Conservation (phyloP, 2,329 filamentous ascomycete species). For the Cucurbitaria berberidis region DNA sequence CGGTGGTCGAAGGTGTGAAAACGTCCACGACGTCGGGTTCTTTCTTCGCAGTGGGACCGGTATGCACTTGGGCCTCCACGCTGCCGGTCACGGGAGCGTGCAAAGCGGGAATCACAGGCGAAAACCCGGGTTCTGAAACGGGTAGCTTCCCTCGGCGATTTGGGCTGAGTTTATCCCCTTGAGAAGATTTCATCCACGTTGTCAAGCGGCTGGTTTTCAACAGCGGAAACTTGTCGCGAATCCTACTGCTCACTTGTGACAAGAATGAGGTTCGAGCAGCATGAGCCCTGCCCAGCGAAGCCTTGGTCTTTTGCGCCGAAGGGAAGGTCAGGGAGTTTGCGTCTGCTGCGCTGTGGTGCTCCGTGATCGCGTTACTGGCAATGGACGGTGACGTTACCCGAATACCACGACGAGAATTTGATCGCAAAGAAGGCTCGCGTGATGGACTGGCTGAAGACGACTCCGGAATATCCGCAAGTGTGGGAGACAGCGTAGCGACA, state of each 20-base stretch:
- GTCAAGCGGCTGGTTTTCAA: background rate
- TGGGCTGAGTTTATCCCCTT: background rate
- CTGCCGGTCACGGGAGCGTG: background rate
- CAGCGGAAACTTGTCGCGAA: background rate
- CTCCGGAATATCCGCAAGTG: conserved; percentile 24
- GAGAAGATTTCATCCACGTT: background rate
- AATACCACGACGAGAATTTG: background rate
- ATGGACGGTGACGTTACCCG: background rate
- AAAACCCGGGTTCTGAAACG: background rate
- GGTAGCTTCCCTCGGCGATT: background rate
- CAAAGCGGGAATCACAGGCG: background rate
- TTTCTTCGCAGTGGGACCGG: background rate
- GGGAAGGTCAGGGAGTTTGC: background rate
- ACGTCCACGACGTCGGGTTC: background rate
- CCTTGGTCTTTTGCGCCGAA: background rate
- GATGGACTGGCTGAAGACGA: conserved; percentile 14
- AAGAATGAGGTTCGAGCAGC: background rate
- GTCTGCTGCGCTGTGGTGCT: background rate
- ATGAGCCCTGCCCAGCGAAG: background rate
- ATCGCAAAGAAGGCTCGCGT: conserved; percentile 13
- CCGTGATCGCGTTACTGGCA: background rate
- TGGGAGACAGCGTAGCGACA: conserved; percentile 22
- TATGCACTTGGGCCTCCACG: background rate
- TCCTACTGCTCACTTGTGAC: background rate
- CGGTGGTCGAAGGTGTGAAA: conserved; percentile 2